Conservation (phyloP, 192 early-diverging fungal genomes). For the Coemansia sp. region DNA sequence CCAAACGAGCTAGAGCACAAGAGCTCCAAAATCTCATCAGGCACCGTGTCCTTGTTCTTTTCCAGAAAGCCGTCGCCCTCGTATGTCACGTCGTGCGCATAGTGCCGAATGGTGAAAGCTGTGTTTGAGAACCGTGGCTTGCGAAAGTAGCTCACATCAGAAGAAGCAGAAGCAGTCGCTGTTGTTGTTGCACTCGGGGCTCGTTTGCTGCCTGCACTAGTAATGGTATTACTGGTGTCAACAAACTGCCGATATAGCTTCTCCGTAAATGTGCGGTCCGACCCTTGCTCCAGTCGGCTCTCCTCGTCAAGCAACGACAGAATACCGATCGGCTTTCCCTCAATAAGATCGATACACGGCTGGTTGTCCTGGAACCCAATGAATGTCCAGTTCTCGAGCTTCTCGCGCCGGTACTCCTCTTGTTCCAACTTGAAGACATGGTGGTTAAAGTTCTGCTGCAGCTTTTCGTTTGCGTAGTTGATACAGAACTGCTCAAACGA, state of each 20-base stretch:
- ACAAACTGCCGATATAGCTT: slow-evolving; percentile 52
- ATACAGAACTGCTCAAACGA: slow-evolving; percentile 71
- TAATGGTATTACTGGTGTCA: not conserved
- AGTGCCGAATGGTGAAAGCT: slow-evolving; percentile 92
- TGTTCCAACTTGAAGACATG: slow-evolving; percentile 71
- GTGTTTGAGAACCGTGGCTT: slow-evolving; percentile 91
- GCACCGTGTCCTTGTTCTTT: slow-evolving; percentile 98
- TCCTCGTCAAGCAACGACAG: slow-evolving; percentile 90
- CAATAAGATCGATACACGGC: slow-evolving; percentile 98
- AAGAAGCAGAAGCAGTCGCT: not conserved
- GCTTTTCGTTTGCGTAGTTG: slow-evolving; percentile 90
- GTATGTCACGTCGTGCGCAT: slow-evolving; percentile 92
- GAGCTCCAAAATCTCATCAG: slow-evolving; percentile 71
- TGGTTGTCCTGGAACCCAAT: slow-evolving; percentile 99
- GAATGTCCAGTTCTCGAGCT: slow-evolving; percentile 90
- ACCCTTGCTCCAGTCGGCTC: slow-evolving; percentile 52
- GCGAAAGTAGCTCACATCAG: slow-evolving; percentile 64
- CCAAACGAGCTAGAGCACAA: slow-evolving; percentile 45
- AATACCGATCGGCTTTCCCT: slow-evolving; percentile 88
- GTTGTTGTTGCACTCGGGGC: not conserved
- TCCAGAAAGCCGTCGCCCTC: slow-evolving; percentile 95
- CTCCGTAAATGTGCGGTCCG: slow-evolving; percentile 53
- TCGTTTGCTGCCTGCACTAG: not conserved
- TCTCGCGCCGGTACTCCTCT: slow-evolving; percentile 87
- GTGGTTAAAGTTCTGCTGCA: slow-evolving; percentile 73